Evolutionary conservation across 192 early-diverging fungal genomes (phyloP).

Genomic region (Phlyctochytrium arcticum): DNA sequence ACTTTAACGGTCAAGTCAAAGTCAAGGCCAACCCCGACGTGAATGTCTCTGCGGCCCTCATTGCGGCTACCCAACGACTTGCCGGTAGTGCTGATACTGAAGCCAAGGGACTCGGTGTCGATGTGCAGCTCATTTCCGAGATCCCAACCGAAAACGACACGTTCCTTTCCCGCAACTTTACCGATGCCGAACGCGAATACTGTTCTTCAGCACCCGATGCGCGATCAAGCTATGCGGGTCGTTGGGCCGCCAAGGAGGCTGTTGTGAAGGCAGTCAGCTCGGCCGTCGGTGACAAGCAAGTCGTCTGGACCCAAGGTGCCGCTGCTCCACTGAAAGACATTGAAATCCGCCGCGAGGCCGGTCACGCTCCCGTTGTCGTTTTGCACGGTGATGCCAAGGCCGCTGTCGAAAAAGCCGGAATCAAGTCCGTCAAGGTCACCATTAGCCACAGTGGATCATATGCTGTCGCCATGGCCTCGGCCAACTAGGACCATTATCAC

Average conservation of each 20-base stretch:
- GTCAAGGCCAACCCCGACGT: conserved; percentile 45
- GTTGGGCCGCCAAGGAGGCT: conserved; percentile 96
- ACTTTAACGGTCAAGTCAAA: conserved; percentile 47
- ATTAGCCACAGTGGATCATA: conserved; percentile 90
- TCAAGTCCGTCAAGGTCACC: conserved; percentile 76
- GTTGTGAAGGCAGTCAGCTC: conserved; percentile 90
- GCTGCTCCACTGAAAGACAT: conserved; percentile 88
- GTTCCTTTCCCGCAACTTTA: conserved; percentile 93
- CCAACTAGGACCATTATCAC: conserved; percentile 17
- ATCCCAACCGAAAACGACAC: conserved; percentile 77
- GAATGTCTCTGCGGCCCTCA: conserved; percentile 47
- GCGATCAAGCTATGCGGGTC: conserved; percentile 82
- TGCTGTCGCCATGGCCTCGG: conserved; percentile 80
- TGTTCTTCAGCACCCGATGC: conserved; percentile 68
- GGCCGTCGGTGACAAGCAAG: conserved; percentile 39
- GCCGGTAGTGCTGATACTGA: too few relatives aligned
- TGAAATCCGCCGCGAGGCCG: conserved; percentile 67
- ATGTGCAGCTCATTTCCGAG: conserved; percentile 81
- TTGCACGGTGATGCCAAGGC: conserved; percentile 79
- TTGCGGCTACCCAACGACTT: conserved; percentile 33
- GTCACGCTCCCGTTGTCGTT: conserved; percentile 74
- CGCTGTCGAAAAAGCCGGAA: conserved; percentile 65
- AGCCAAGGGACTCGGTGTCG: conserved; percentile 45
- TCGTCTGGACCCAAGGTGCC: conserved; percentile 74
- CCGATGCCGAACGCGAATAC: conserved; percentile 70